Percentiles rank a stretch among this genome's conserved stretches.
phyloP scores from a whole-genome alignment of 192 early-diverging fungal genomes.

The Coemansia sp. region DNA sequence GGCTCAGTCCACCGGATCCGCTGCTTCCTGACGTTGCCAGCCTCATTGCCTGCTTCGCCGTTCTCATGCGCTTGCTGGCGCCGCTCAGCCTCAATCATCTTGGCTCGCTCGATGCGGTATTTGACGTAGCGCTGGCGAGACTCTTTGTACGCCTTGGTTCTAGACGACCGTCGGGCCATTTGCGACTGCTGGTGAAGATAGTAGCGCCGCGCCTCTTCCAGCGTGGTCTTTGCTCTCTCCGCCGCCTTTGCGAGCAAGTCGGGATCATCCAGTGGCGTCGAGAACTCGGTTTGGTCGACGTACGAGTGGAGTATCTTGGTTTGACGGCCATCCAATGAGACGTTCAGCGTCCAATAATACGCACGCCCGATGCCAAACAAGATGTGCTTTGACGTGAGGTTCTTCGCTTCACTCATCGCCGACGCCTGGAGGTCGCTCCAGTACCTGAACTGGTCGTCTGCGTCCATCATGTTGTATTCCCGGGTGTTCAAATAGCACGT shows the following conservation, averaged over 20 bases:
- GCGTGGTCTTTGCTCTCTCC: constrained; percentile 14
- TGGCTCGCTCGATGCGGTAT: background rate
- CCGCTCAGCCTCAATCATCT: background rate
- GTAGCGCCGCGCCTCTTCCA: constrained; percentile 25
- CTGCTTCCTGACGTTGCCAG: background rate
- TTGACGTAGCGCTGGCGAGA: background rate
- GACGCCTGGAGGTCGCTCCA: constrained; percentile 17
- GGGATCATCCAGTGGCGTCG: constrained; percentile 21
- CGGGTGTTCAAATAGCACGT: constrained; percentile 16
- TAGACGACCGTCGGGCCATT: background rate
- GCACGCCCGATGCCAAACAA: constrained; percentile 22
- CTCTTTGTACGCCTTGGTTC: background rate
- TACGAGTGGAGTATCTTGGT: constrained; percentile 7
- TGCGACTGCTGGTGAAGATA: constrained; percentile 14
- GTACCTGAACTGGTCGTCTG: constrained; percentile 12
- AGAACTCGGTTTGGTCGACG: background rate
- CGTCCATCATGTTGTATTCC: constrained; percentile 19
- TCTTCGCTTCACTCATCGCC: background rate
- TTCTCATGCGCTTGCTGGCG: background rate
- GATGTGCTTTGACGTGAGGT: constrained; percentile 6
- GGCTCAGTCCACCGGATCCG: constrained; percentile 19
- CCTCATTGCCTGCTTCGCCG: background rate
- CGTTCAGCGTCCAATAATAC: constrained; percentile 17
- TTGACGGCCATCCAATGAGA: constrained; percentile 1
- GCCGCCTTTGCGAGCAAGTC: constrained; percentile 17